Percentiles rank a stretch among this genome's conserved stretches.
phyloP scores from a whole-genome alignment of 805 yeast species.

The Barnettozyma populi region DNA sequence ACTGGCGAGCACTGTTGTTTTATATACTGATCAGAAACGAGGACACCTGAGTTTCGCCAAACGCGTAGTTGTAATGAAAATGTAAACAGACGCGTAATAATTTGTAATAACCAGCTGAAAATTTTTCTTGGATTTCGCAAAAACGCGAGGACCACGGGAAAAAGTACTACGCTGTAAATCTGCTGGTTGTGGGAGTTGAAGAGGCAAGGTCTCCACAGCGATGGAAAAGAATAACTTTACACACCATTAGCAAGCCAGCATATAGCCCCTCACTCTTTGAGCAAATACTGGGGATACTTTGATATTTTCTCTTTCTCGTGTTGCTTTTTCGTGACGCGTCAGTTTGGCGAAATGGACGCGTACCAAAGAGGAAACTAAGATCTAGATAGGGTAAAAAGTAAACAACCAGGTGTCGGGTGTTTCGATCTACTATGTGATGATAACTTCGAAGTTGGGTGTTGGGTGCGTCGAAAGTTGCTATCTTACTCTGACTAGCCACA shows the following conservation, averaged over 20 bases:
- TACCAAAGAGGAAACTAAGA: neutral
- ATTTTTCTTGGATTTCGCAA: neutral
- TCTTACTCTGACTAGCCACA: neutral
- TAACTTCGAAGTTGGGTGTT: neutral
- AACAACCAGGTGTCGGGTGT: neutral
- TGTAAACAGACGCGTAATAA: conserved; percentile 1
- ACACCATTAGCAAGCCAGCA: too few relatives aligned
- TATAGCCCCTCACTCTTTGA: too few relatives aligned
- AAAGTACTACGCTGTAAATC: too few relatives aligned
- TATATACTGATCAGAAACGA: neutral
- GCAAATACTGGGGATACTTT: too few relatives aligned
- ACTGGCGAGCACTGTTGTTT: neutral
- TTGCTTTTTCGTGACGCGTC: neutral
- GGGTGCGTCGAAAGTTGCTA: neutral
- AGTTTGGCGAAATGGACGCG: conserved; percentile 1
- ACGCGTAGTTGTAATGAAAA: neutral
- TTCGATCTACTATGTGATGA: neutral
- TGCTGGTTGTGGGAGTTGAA: too few relatives aligned
- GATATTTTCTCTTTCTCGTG: too few relatives aligned
- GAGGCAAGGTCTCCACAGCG: too few relatives aligned
- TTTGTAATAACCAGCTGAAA: neutral
- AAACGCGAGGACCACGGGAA: neutral
- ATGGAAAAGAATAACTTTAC: too few relatives aligned
- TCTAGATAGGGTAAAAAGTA: neutral
- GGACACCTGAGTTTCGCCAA: neutral